Percentiles rank a stretch among this genome's conserved stretches.
Evolutionary conservation across 2,329 filamentous ascomycete genomes (phyloP).

Genomic region (Cordyceps cateniannulata): DNA sequence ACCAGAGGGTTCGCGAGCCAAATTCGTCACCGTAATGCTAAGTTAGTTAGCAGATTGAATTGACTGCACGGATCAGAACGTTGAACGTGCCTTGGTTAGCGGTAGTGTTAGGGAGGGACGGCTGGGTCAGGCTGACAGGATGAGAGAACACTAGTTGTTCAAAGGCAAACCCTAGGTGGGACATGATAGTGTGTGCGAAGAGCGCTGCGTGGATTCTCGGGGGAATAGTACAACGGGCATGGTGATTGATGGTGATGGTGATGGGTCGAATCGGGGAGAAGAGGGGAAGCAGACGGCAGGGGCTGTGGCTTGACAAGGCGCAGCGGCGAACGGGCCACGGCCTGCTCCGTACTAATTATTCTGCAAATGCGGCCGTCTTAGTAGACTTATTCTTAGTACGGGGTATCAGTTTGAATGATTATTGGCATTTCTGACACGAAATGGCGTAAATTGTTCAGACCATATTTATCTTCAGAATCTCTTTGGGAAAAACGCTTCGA

Average conservation of each 20-base stretch:
- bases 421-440: too few species aligned
- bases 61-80: conserved; percentile 9
- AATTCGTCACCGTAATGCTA: conserved; percentile 3
- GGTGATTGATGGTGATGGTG: not conserved
- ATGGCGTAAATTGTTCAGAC: too few species aligned
- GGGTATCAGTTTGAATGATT: too few species aligned
- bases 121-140: not conserved
- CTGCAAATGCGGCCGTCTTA: too few species aligned
- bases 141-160: not conserved
- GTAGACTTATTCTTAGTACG: not conserved
- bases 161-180: not conserved
- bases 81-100: conserved; percentile 11
- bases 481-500: too few species aligned
- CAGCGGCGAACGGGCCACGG: not conserved
- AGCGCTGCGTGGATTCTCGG: not conserved
- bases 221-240: too few species aligned
- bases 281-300: not conserved
- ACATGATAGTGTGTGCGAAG: not conserved
- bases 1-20: not conserved
- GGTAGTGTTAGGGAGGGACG: not conserved
- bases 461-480: not conserved
- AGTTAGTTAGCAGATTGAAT: not conserved
- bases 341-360: not conserved
- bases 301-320: not conserved
- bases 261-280: not conserved